Percentiles rank a stretch among this genome's conserved stretches.
phyloP scores from a whole-genome alignment of 2,329 filamentous ascomycete species.

The Xylariales sp. region DNA sequence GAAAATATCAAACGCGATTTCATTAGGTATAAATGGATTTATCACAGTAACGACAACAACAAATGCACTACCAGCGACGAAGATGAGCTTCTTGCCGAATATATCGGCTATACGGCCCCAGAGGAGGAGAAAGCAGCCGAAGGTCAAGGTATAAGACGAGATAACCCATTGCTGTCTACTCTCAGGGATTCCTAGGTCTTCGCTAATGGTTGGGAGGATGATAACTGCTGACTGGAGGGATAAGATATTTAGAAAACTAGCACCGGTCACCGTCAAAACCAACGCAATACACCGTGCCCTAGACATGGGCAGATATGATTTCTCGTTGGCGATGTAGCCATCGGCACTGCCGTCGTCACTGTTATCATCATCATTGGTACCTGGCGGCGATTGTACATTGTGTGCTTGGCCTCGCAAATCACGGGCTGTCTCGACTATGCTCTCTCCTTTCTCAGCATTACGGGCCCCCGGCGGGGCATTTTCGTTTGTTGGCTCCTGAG shows the following conservation, averaged over 20 bases:
- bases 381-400: no score
- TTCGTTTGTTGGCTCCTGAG: no score
- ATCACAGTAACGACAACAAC: slow-evolving; percentile 53
- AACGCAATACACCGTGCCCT: slow-evolving; percentile 50
- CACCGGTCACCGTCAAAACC: slow-evolving; percentile 50
- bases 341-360: no score
- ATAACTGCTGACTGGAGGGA: slow-evolving; percentile 53
- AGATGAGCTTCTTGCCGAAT: slow-evolving; percentile 62
- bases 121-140: slow-evolving; percentile 63
- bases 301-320: slow-evolving; percentile 38
- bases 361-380: no score
- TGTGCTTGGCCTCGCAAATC: no score
- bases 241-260: slow-evolving; percentile 49
- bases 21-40: slow-evolving; percentile 61
- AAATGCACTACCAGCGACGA: slow-evolving; percentile 60
- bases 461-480: no score
- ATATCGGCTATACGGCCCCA: slow-evolving; percentile 66
- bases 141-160: slow-evolving; percentile 61
- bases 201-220: slow-evolving; percentile 57
- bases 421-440: no score
- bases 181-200: slow-evolving; percentile 51
- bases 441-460: no score
- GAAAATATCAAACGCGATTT: slow-evolving; percentile 65
- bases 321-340: no score
- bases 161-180: slow-evolving; percentile 62